phyloP scores from a whole-genome alignment of 176 grass and related monocot genomes.

The Elymus sibiricus region DNA sequence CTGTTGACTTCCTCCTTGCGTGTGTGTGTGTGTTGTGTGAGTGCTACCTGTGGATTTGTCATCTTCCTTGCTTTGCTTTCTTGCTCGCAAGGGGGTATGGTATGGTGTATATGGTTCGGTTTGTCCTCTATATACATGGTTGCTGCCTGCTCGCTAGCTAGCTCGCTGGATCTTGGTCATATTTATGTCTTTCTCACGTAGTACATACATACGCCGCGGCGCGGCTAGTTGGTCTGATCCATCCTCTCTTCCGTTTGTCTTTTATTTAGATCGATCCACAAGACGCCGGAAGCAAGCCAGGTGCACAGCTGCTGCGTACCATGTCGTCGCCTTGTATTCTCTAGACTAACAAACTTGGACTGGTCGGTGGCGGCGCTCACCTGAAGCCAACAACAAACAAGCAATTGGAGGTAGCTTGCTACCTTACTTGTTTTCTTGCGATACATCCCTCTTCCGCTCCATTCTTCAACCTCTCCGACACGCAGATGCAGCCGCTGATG shows the following conservation, averaged over 20 bases:
- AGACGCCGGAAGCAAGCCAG: conserved; percentile 24
- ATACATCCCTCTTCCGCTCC: conserved; percentile 50
- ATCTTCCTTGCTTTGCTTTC: conserved; percentile 41
- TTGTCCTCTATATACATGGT: background rate
- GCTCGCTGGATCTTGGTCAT: conserved; percentile 11
- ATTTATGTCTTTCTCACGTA: conserved; percentile 22
- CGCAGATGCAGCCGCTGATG: conserved; percentile 45
- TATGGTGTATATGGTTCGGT: background rate
- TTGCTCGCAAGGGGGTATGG: conserved; percentile 17
- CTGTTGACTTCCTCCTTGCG: background rate
- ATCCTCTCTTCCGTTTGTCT: conserved; percentile 24
- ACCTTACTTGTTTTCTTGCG: conserved; percentile 41
- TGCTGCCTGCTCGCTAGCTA: background rate
- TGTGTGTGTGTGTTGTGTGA: conserved; percentile 30
- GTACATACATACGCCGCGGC: background rate
- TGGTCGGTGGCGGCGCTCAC: background rate
- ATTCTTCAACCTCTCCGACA: conserved; percentile 66
- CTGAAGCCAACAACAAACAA: background rate
- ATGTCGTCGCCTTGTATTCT: conserved; percentile 10
- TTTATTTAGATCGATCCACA: conserved; percentile 34
- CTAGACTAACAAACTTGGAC: background rate
- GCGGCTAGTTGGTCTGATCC: background rate
- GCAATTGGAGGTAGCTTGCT: background rate
- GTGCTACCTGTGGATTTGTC: conserved; percentile 44
- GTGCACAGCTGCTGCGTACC: background rate